Conservation (phyloP, 2,329 filamentous ascomycete genomes). For the Stemphylium lycopersici region DNA sequence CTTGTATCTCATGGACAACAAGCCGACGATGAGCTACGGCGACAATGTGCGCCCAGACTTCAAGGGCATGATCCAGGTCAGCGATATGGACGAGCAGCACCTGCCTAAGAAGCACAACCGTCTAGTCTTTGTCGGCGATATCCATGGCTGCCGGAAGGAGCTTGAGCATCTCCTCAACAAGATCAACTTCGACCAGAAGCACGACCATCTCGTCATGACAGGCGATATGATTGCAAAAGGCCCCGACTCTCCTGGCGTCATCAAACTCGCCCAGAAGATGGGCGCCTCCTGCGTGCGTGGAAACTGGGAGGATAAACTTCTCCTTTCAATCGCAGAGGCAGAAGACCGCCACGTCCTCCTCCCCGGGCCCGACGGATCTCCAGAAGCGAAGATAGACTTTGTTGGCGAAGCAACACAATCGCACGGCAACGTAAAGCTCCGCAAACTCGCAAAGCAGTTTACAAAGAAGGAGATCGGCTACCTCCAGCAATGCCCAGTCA, state of each 20-base stretch:
- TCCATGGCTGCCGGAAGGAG: constrained; percentile 82
- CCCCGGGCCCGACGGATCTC: constrained; percentile 41
- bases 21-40: constrained; percentile 49
- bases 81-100: constrained; percentile 55
- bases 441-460: constrained; percentile 63
- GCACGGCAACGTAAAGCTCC: constrained; percentile 49
- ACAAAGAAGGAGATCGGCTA: constrained; percentile 68
- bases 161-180: constrained; percentile 67
- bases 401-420: constrained; percentile 40
- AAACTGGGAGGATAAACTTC: constrained; percentile 87
- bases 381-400: constrained; percentile 34
- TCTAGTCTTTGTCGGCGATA: constrained; percentile 85
- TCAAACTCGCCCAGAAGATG: constrained; percentile 74
- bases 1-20: constrained; percentile 42
- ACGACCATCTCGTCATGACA: constrained; percentile 55
- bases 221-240: constrained; percentile 70
- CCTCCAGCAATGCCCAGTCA: constrained; percentile 76
- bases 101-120: constrained; percentile 60
- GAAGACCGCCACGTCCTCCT: constrained; percentile 25
- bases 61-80: constrained; percentile 58
- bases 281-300: constrained; percentile 84
- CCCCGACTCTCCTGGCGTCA: constrained; percentile 78
- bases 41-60: constrained; percentile 56
- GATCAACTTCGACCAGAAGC: constrained; percentile 64
- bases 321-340: constrained; percentile 65